Conservation (phyloP, 129 eudicot species). For the Artemisia annua region DNA sequence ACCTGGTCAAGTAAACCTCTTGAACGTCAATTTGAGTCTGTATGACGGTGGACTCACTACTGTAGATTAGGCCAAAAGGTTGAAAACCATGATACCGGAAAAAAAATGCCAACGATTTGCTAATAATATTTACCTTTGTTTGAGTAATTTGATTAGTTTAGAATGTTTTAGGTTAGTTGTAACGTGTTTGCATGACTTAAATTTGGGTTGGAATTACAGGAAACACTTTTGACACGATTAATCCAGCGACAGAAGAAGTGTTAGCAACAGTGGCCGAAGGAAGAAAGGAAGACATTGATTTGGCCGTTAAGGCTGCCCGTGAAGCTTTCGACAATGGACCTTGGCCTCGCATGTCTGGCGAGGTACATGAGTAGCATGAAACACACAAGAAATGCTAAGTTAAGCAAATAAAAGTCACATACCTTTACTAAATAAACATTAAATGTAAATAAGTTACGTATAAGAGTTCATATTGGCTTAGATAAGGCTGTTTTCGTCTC, state of each 20-base stretch:
- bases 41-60: too few relatives aligned
- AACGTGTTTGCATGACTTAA: not conserved
- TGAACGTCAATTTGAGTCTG: too few relatives aligned
- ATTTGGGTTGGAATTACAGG: conserved; percentile 36
- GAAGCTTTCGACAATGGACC: conserved; percentile 90
- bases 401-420: too few relatives aligned
- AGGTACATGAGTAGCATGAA: too few relatives aligned
- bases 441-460: too few relatives aligned
- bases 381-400: too few relatives aligned
- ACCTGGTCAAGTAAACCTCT: too few relatives aligned
- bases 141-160: not conserved
- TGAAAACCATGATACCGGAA: too few relatives aligned
- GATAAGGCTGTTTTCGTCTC: too few relatives aligned
- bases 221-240: conserved; percentile 61
- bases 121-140: not conserved
- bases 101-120: not conserved
- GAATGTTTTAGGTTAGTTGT: not conserved
- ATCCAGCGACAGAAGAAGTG: conserved; percentile 73
- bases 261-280: conserved; percentile 67
- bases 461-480: too few relatives aligned
- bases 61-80: too few relatives aligned
- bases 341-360: conserved; percentile 89
- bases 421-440: too few relatives aligned
- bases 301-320: conserved; percentile 92
- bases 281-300: conserved; percentile 71